Percentiles rank a stretch among this genome's conserved stretches.
These are phyloP conservation scores for Evansstolkia leycettana DNA, from an alignment of 495 filamentous ascomycete genomes.

Conservation along the genomic window DNA sequence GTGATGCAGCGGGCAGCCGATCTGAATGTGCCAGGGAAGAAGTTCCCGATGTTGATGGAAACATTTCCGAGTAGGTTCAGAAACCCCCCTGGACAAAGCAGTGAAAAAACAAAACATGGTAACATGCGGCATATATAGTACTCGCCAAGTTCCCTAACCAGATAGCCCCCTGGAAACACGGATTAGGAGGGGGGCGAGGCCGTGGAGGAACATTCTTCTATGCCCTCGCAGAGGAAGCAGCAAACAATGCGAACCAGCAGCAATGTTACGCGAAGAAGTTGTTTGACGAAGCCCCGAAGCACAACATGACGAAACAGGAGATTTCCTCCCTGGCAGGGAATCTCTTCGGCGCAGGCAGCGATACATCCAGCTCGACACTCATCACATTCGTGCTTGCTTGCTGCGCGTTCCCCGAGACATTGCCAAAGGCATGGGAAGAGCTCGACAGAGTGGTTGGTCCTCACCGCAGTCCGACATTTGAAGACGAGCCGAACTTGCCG, in stretches of 20 bases:
- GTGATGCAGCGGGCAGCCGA: conserved; percentile 23
- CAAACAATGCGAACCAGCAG: conserved; percentile 8
- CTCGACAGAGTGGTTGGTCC: conserved; percentile 11
- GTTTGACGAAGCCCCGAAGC: conserved; percentile 24
- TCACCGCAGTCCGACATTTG: conserved; percentile 8
- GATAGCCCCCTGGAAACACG: conserved; percentile 25
- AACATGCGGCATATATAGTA: conserved; percentile 14
- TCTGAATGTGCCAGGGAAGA: conserved; percentile 39
- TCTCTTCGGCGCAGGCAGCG: conserved; percentile 24
- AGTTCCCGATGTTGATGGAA: conserved; percentile 48
- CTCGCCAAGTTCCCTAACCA: conserved; percentile 24
- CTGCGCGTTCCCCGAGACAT: conserved; percentile 23
- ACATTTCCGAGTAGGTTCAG: conserved; percentile 38
- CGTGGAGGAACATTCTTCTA: conserved; percentile 26
- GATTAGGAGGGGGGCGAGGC: conserved; percentile 20
- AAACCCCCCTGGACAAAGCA: too few species aligned
- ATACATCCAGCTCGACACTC: conserved; percentile 23
- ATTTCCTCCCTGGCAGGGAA: conserved; percentile 19
- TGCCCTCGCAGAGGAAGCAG: conserved; percentile 26
- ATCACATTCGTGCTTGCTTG: conserved; percentile 28
- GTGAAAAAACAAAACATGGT: too few species aligned
- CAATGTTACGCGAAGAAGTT: conserved; percentile 27
- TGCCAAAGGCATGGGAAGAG: conserved; percentile 33
- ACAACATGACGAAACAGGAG: conserved; percentile 21
- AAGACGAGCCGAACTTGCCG: conserved; percentile 17